Evolutionary conservation across 73 alveolate genomes (phyloP), one percentile per base, ranked within the genome.

Genomic region (Urostyla sp.): DNA sequence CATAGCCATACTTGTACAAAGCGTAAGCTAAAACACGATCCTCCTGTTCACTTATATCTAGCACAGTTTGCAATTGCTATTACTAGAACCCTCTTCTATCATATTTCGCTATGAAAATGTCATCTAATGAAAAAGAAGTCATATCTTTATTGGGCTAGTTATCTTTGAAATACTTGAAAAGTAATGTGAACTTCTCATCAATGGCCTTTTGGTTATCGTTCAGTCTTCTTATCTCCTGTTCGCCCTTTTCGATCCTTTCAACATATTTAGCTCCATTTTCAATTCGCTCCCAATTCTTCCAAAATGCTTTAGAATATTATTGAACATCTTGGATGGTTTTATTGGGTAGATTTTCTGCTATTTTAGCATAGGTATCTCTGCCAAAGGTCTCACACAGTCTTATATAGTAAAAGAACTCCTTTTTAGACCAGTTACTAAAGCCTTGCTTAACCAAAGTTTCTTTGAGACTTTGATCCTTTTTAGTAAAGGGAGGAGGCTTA

Each of bases 361-460:
- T 87, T 35, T 75, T 81, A 8, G 89, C 96, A 23, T 76, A 67
- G 61, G 80, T 84, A 28, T 87, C 86, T 81, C 94, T 90, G 2
- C 98, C 98, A 69, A 75, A 87, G 52, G 87, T 53, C 69, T 94
- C 98, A 38, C 92, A 75, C 83, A 72, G 82, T 46, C 84, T 83
- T 1, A 94, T 82, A 74, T 72, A 94, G 28, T 52, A 54, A 79
- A 84, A 91, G 77, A 90, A 90, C 63, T 94, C 98, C 77, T 87
- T 94, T 76, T 94, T 94, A 52, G 87, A 32, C 98, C 98, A 95
- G 83, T 93, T 90, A 0, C 96, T 85, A 53, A 93, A 95, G n/a
- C 99, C 99, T 63, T 85, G 77, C 54, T 80, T 80, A 48, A 93
- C 45, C 59, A 95, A 82, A 20, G 51, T 54, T 35, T 80, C 90